Evolutionary conservation across 2,329 filamentous ascomycete species (phyloP), one percentile per base, ranked within the genome.

Genomic region (Cladorrhinum sp.): DNA sequence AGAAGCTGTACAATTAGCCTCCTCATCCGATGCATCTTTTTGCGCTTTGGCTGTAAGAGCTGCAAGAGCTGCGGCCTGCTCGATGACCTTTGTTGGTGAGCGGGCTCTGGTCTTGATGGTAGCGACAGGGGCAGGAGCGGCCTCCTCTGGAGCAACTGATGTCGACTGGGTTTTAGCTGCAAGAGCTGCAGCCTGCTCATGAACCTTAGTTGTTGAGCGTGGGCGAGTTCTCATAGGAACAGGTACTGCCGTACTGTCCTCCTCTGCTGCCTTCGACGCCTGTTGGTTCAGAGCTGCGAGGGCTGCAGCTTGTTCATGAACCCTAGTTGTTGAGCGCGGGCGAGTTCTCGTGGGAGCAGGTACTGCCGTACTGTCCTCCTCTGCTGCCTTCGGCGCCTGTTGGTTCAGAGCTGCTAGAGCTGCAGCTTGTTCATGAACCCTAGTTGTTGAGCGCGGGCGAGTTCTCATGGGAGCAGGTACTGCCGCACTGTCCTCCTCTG

Each of bases 1-100:
- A 2, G 78, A 70, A 3, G 82, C 76, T 61, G 79, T 77, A 1
- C 79, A 75, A 13, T 62, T 66, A 1, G 69, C 63, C 25, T 74
- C 74, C 20, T 71, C 69, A 24, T 74, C 73, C 50, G 73, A 66
- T 18, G 20, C 53, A 51, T 70, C 65, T 23, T 55, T 45, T 27
- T 60, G 58, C 16, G 50, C 53, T 18, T 69, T 67, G 2, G 66
- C 64, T 18, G 71, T 66, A 29, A 72, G 67, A 27, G 66, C 67
- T 5, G 71, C 66, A 29, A 72, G 67, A 27, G 66, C 67, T 5
- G 71, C 70, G 18, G 72, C 68, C 29, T 73, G 69, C 57, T 70
- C 72, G 20, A 70, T 67, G 20, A 29, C 24, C 12, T 38, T 45
- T 20, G 32, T 24, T 24, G 49, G 49, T 22, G 49, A 50, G 49